Conservation (phyloP, 2,329 filamentous ascomycete species). For the Alternaria incomplexa region DNA sequence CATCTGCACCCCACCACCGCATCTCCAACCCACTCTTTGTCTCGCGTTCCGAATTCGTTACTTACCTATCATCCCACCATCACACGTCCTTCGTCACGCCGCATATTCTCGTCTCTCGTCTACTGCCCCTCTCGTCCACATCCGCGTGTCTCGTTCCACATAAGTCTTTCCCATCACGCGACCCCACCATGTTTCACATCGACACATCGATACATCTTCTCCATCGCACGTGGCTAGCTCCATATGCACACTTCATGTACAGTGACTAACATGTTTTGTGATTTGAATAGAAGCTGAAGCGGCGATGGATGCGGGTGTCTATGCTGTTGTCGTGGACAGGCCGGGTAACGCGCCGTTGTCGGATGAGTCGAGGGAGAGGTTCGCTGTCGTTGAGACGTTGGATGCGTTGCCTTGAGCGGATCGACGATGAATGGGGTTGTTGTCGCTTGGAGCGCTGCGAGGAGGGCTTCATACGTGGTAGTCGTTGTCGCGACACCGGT, state of each 20-base stretch:
- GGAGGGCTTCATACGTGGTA: background rate
- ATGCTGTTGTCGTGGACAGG: conserved; percentile 58
- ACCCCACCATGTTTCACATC: conserved; percentile 6
- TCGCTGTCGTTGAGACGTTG: conserved; percentile 36
- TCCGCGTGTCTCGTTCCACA: background rate
- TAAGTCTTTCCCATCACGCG: conserved; percentile 4
- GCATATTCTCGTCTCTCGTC: background rate
- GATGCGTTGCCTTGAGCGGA: conserved; percentile 47
- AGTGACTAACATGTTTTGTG: conserved; percentile 20
- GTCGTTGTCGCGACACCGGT: background rate
- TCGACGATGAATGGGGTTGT: background rate
- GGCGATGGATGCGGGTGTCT: conserved; percentile 51
- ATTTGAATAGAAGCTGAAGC: conserved; percentile 51
- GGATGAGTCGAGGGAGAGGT: conserved; percentile 24
- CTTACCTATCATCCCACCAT: conserved; percentile 4
- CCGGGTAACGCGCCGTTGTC: conserved; percentile 72
- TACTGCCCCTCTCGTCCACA: background rate
- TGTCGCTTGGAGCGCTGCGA: background rate
- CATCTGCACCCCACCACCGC: conserved; percentile 12
- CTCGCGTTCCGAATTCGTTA: background rate
- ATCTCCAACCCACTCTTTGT: background rate
- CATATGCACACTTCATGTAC: background rate
- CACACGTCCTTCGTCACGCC: conserved; percentile 4
- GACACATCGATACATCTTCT: background rate
- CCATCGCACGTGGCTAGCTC: background rate